Conservation (phyloP, 2,329 filamentous ascomycete genomes). For the Sclerotinia nivalis region DNA sequence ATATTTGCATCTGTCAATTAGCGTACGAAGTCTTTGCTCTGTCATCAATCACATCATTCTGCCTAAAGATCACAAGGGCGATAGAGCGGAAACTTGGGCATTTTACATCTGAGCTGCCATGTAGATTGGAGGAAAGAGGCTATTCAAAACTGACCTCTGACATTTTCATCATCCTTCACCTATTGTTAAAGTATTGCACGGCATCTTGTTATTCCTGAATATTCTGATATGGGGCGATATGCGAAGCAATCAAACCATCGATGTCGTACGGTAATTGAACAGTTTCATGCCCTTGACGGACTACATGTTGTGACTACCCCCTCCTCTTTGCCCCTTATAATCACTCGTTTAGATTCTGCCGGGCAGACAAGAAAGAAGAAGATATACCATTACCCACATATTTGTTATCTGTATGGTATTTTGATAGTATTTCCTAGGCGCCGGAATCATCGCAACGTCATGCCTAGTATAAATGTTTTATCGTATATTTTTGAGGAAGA, state of each 20-base stretch:
- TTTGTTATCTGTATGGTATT: background rate
- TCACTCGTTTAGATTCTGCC: background rate
- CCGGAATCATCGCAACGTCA: too few species aligned
- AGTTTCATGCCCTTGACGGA: background rate
- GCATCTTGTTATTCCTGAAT: background rate
- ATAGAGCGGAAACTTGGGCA: background rate
- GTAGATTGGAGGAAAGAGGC: background rate
- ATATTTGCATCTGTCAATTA: background rate
- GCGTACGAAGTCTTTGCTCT: background rate
- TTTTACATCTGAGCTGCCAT: background rate
- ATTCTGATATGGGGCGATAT: background rate
- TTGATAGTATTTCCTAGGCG: too few species aligned
- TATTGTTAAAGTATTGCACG: background rate
- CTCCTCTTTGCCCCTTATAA: background rate
- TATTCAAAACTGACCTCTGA: background rate
- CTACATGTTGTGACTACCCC: background rate
- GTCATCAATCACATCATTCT: background rate
- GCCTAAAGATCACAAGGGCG: too few species aligned
- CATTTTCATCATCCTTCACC: background rate
- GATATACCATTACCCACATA: background rate
- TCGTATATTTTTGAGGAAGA: background rate
- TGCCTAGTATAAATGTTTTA: background rate
- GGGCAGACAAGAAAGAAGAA: background rate
- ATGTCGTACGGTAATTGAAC: background rate
- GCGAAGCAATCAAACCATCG: background rate